Evolutionary conservation across 225 moss, liverwort and hornwort genomes (phyloP).

Genomic region (Physcomitrellopsis africana): DNA sequence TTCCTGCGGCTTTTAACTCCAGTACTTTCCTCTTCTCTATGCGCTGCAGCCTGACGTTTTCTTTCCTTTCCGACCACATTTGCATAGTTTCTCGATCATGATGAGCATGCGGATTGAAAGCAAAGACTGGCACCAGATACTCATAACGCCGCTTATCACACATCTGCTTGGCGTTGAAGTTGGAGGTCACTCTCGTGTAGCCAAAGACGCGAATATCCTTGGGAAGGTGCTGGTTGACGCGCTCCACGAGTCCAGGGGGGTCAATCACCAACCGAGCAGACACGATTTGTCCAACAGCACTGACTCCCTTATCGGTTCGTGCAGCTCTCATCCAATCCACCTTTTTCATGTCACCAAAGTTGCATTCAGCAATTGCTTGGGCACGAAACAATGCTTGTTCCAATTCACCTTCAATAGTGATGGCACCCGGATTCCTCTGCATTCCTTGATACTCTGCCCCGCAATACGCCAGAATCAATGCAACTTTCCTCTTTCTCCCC

Average conservation of each 20-base stretch:
- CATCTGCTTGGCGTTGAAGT: slow-evolving; percentile 84
- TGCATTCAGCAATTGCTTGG: slow-evolving; percentile 76
- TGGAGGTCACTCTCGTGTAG: slow-evolving; percentile 77
- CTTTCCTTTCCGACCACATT: slow-evolving; percentile 57
- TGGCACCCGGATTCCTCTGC: slow-evolving; percentile 84
- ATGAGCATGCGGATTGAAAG: slow-evolving; percentile 73
- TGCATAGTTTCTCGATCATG: slow-evolving; percentile 56
- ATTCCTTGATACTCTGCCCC: slow-evolving; percentile 77
- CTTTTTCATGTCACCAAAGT: slow-evolving; percentile 85
- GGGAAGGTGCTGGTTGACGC: slow-evolving; percentile 86
- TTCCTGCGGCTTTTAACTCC: slow-evolving; percentile 40
- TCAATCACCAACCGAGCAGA: slow-evolving; percentile 88
- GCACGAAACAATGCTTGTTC: slow-evolving; percentile 91
- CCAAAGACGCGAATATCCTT: slow-evolving; percentile 81
- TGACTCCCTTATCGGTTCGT: slow-evolving; percentile 96
- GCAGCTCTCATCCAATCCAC: slow-evolving; percentile 98
- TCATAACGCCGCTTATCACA: slow-evolving; percentile 93
- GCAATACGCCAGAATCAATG: slow-evolving; percentile 67
- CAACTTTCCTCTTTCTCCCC: slow-evolving; percentile 72
- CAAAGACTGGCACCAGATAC: slow-evolving; percentile 86
- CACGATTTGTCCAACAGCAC: slow-evolving; percentile 93
- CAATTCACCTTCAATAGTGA: slow-evolving; percentile 92
- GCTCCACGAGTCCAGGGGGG: slow-evolving; percentile 81
- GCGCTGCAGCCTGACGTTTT: slow-evolving; percentile 47
- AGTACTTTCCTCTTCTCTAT: slow-evolving; percentile 56